phyloP scores from a whole-genome alignment of 306 rosid species.

The Castanospermum australe region DNA sequence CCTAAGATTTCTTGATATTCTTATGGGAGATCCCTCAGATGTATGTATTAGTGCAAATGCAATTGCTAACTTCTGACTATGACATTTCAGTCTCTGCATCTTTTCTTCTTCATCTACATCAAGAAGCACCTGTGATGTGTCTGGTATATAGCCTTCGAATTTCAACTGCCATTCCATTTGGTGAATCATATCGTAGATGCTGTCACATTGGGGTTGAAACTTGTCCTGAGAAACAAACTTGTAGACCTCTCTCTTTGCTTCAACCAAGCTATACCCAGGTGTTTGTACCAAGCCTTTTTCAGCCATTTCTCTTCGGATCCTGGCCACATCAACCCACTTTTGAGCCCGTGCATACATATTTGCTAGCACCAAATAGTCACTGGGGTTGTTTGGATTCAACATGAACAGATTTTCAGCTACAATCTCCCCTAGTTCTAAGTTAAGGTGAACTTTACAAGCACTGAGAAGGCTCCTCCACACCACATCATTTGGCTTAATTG shows the following conservation, averaged over 20 bases:
- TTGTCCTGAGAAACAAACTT: conserved; percentile 83
- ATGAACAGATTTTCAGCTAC: conserved; percentile 56
- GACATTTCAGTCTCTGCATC: conserved; percentile 70
- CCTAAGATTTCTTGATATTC: conserved; percentile 76
- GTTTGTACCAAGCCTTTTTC: conserved; percentile 52
- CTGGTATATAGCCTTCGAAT: conserved; percentile 77
- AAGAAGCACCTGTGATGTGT: conserved; percentile 69
- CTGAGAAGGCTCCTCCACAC: conserved; percentile 85
- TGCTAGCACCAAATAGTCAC: conserved; percentile 71
- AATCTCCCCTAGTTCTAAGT: conserved; percentile 63
- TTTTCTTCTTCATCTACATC: conserved; percentile 82
- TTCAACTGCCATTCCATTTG: conserved; percentile 98
- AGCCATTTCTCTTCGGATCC: conserved; percentile 58
- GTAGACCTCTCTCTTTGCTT: conserved; percentile 58
- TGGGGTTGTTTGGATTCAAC: conserved; percentile 45
- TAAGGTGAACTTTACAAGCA: conserved; percentile 67
- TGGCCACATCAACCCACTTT: conserved; percentile 70
- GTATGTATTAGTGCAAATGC: conserved; percentile 80
- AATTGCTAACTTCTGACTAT: conserved; percentile 82
- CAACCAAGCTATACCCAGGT: conserved; percentile 74
- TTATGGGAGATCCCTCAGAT: conserved; percentile 60
- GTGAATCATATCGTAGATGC: conserved; percentile 69
- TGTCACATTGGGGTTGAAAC: conserved; percentile 43
- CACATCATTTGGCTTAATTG: conserved; percentile 57
- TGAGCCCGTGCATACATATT: conserved; percentile 68